Percentiles rank a stretch among this genome's conserved stretches.
Conservation (phyloP, 495 filamentous ascomycete genomes). For the Talaromyces trachyspermus region DNA sequence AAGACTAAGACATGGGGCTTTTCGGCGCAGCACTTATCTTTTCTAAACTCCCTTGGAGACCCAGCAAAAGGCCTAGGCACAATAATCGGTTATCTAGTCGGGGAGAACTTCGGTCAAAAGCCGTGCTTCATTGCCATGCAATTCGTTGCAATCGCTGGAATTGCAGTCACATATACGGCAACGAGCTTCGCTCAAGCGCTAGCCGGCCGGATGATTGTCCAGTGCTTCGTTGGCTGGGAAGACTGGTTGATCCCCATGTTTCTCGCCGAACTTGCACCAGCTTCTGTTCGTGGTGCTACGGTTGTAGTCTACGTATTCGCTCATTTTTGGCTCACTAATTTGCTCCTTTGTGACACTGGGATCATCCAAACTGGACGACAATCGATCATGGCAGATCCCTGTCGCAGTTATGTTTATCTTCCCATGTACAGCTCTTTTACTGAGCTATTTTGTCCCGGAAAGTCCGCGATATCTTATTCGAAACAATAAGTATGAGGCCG, state of each 20-base stretch:
- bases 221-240: constrained; percentile 4
- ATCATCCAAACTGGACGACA: background rate
- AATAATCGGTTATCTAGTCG: too few species aligned
- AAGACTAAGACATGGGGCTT: too few species aligned
- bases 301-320: constrained; percentile 7
- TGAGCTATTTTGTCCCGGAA: constrained; percentile 11
- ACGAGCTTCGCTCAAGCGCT: too few species aligned
- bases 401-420: constrained; percentile 9
- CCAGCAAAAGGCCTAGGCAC: too few species aligned
- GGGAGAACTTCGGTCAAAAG: too few species aligned
- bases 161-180: too few species aligned
- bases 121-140: too few species aligned
- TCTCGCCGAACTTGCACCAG: constrained; percentile 9
- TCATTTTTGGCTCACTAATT: constrained; percentile 8
- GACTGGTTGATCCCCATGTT: constrained; percentile 10
- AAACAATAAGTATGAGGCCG: constrained; percentile 4
- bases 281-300: constrained; percentile 6
- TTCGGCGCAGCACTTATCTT: too few species aligned
- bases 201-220: too few species aligned
- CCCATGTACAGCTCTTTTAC: constrained; percentile 2
- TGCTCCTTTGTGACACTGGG: constrained; percentile 5
- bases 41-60: too few species aligned
- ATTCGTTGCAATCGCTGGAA: too few species aligned
- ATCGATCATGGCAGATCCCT: constrained; percentile 10
- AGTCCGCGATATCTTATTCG: constrained; percentile 9